phyloP scores from a whole-genome alignment of 169 alveolate genomes.

The Eimeria necatrix region DNA sequence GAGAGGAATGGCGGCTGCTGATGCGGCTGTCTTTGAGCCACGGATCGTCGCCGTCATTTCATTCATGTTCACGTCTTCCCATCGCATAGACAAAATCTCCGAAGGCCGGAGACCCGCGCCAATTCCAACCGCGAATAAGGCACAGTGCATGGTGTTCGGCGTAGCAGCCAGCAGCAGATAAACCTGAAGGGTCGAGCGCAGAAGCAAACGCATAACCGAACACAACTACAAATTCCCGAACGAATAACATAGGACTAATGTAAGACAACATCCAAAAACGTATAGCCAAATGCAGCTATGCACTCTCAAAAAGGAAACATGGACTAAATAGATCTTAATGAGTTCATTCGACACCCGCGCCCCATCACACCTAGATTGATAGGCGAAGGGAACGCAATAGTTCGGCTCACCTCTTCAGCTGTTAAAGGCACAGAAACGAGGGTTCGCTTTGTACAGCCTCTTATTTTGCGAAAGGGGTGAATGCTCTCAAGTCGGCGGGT shows the following conservation, averaged over 20 bases:
- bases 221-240: background rate
- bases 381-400: no score
- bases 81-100: slow-evolving; percentile 83
- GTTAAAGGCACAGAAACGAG: slow-evolving; percentile 72
- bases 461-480: slow-evolving; percentile 84
- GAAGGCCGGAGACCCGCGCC: slow-evolving; percentile 88
- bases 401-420: slow-evolving; percentile 65
- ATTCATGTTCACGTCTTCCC: slow-evolving; percentile 86
- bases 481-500: slow-evolving; percentile 82
- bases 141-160: slow-evolving; percentile 83
- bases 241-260: background rate
- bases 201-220: background rate
- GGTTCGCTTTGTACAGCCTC: slow-evolving; percentile 85
- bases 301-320: no score
- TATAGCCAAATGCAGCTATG: background rate
- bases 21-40: slow-evolving; percentile 86
- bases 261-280: no score
- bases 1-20: slow-evolving; percentile 84
- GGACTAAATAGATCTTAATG: no score
- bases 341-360: no score
- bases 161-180: slow-evolving; percentile 82
- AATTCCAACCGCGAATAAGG: slow-evolving; percentile 85
- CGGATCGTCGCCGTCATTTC: slow-evolving; percentile 81
- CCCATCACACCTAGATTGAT: no score
- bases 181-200: slow-evolving; percentile 71